Percentiles rank a stretch among this genome's conserved stretches.
These are phyloP conservation scores for Acacia crassicarpa DNA, from an alignment of 306 rosid genomes.

Conservation along the genomic window DNA sequence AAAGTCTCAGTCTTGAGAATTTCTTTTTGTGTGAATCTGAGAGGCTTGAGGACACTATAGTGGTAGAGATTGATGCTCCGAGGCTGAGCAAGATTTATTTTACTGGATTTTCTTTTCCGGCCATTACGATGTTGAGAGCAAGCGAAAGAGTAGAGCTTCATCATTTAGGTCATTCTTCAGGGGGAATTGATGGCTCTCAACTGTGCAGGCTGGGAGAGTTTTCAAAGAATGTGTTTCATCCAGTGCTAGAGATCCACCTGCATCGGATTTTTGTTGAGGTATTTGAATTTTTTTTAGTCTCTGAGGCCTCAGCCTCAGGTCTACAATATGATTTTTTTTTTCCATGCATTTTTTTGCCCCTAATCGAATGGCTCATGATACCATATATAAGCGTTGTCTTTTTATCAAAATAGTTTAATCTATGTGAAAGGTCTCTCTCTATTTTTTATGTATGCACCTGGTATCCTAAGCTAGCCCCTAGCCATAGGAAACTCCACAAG, in stretches of 20 bases:
- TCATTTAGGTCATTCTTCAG: background rate
- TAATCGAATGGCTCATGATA: too few species aligned
- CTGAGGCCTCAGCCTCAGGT: too few species aligned
- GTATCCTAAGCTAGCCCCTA: too few species aligned
- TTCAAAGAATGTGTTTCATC: background rate
- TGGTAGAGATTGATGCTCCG: conserved; percentile 13
- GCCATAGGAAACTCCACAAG: too few species aligned
- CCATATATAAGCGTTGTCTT: too few species aligned
- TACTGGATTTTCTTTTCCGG: background rate
- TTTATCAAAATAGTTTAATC: too few species aligned
- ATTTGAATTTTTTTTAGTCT: background rate
- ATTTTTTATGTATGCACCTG: too few species aligned
- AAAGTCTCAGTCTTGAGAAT: background rate
- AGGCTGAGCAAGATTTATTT: background rate
- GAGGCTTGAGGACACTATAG: background rate
- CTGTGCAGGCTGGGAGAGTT: background rate
- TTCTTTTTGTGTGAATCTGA: background rate
- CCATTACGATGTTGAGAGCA: background rate
- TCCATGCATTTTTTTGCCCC: too few species aligned
- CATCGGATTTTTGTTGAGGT: background rate
- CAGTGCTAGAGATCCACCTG: background rate
- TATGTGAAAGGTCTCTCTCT: too few species aligned
- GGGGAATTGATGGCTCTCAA: background rate
- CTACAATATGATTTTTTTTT: too few species aligned
- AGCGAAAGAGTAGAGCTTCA: background rate